These are phyloP conservation scores for Limtongia smithiae DNA, from an alignment of 805 yeast species.

Conservation along the genomic window DNA sequence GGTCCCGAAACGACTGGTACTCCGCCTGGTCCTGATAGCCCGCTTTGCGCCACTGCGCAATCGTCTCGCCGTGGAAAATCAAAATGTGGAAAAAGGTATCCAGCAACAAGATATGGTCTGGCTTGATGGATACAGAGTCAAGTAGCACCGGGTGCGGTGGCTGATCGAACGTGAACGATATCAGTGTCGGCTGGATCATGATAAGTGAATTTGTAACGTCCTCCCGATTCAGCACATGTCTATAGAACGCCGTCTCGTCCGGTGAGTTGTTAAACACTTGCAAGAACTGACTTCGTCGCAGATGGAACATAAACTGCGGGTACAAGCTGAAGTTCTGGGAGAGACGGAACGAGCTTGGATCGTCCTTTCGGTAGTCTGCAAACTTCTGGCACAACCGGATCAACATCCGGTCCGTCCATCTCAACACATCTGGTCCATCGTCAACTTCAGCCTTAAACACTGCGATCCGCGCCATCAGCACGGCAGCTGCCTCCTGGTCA, in stretches of 20 bases:
- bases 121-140: conserved; percentile 88
- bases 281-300: conserved; percentile 93
- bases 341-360: conserved; percentile 73
- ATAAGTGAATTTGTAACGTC: conserved; percentile 89
- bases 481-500: conserved; percentile 98
- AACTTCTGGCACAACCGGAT: conserved; percentile 87
- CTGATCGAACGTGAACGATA: conserved; percentile 75
- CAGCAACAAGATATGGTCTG: conserved; percentile 78
- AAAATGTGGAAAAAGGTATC: conserved; percentile 97
- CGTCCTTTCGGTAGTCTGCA: conserved; percentile 89
- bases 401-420: conserved; percentile 92
- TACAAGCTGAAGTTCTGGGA: conserved; percentile 79
- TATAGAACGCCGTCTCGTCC: conserved; percentile 95
- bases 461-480: conserved; percentile 84
- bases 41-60: conserved; percentile 94
- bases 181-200: conserved; percentile 96
- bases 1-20: conserved; percentile 78
- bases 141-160: conserved; percentile 88
- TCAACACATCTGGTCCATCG: conserved; percentile 85
- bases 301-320: conserved; percentile 93
- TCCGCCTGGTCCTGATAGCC: conserved; percentile 91
- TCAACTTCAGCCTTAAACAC: conserved; percentile 77
- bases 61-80: conserved; percentile 90
- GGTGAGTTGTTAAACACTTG: conserved; percentile 98
- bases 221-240: conserved; percentile 87